Evolutionary conservation across 2,329 filamentous ascomycete species (phyloP).

Genomic region (Phyllosticta citriasiana): DNA sequence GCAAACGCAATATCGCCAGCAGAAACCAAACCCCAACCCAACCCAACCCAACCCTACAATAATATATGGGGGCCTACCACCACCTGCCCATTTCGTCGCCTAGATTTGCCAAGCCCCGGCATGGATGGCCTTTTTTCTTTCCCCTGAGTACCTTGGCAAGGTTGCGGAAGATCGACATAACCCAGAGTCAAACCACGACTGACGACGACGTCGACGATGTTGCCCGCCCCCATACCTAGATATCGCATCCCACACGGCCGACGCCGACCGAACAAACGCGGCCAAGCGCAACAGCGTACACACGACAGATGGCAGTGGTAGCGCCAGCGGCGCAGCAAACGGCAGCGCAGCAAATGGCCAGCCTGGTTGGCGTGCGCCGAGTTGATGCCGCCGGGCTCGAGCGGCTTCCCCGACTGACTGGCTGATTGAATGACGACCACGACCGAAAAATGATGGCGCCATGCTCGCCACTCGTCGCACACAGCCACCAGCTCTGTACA

Average conservation of each 20-base stretch:
- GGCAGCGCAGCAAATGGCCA: not conserved
- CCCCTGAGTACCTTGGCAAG: not conserved
- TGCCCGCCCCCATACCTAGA: not conserved
- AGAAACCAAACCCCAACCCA: too few relatives aligned
- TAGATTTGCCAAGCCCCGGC: not conserved
- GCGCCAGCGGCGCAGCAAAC: not conserved
- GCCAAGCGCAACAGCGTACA: not conserved
- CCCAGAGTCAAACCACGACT: slow-evolving; percentile 2
- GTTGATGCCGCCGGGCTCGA: not conserved
- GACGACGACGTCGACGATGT: not conserved
- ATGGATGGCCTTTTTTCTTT: not conserved
- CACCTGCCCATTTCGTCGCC: not conserved
- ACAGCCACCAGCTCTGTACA: not conserved
- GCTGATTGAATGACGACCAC: too few relatives aligned
- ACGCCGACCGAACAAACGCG: not conserved
- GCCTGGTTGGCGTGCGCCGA: not conserved
- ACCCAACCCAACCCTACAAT: too few relatives aligned
- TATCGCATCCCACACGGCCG: not conserved
- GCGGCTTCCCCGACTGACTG: not conserved
- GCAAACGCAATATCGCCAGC: not conserved
- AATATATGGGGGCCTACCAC: not conserved
- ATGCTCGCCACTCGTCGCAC: not conserved
- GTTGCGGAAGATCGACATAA: slow-evolving; percentile 10
- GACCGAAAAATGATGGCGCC: not conserved
- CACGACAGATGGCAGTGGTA: not conserved